Percentiles rank a stretch among this genome's conserved stretches.
These are phyloP conservation scores for Cicer yamashitae DNA, from an alignment of 306 rosid genomes.

Conservation along the genomic window DNA sequence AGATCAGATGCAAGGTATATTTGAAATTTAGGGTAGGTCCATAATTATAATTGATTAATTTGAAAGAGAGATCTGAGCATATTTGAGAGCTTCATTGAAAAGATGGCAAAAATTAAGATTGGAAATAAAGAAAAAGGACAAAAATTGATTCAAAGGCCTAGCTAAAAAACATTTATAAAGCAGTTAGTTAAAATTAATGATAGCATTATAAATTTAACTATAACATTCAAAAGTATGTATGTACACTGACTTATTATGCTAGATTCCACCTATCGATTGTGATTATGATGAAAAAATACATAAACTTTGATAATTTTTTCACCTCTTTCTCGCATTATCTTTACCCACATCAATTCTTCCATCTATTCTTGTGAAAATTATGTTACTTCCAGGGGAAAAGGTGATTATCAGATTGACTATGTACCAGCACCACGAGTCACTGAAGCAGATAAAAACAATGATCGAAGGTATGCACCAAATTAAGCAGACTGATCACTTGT, in stretches of 20 bases:
- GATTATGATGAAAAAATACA: background rate
- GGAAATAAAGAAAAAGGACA: constrained; percentile 3
- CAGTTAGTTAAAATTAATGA: background rate
- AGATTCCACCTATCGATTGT: background rate
- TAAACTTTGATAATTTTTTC: constrained; percentile 15
- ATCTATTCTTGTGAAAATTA: constrained; percentile 18
- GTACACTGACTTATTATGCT: background rate
- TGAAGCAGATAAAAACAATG: constrained; percentile 89
- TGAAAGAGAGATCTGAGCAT: background rate
- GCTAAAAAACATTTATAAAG: background rate
- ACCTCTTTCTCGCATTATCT: background rate
- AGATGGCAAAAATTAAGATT: constrained; percentile 13
- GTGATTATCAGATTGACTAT: constrained; percentile 90
- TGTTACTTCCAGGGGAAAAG: constrained; percentile 62
- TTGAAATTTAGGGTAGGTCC: background rate
- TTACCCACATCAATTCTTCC: constrained; percentile 4
- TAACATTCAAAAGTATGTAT: background rate
- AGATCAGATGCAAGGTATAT: constrained; percentile 81
- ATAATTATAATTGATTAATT: background rate
- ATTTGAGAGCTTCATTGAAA: constrained; percentile 28
- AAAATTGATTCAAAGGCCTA: constrained; percentile 1
- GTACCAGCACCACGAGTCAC: constrained; percentile 88
- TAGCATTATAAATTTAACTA: background rate
- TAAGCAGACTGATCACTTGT: constrained; percentile 23
- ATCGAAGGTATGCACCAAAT: constrained; percentile 62